Evolutionary conservation across 2,329 filamentous ascomycete genomes (phyloP).

Genomic region (Didymella pomorum): DNA sequence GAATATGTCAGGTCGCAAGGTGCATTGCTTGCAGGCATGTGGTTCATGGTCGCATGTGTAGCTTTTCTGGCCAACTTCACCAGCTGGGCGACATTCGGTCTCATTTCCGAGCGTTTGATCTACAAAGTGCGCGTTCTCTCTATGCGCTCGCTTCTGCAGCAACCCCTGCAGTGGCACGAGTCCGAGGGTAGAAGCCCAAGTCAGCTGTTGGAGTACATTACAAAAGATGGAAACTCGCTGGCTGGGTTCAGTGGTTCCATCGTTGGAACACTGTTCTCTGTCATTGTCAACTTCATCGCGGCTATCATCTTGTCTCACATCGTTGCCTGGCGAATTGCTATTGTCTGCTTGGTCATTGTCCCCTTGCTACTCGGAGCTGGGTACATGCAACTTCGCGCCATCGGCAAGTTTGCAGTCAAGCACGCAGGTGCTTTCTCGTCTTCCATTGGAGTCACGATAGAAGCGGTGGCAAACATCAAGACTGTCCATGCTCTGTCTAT

Average conservation of each 20-base stretch:
- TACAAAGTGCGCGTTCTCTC: constrained; percentile 70
- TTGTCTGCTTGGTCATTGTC: constrained; percentile 74
- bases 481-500: constrained; percentile 61
- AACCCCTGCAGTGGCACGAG: constrained; percentile 76
- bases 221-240: constrained; percentile 71
- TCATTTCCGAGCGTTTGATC: constrained; percentile 69
- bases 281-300: constrained; percentile 71
- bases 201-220: constrained; percentile 71
- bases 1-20: constrained; percentile 60
- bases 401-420: constrained; percentile 66
- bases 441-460: constrained; percentile 61
- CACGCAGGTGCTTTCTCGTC: constrained; percentile 61
- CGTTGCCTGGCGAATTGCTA: constrained; percentile 77
- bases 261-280: constrained; percentile 73
- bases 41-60: constrained; percentile 67
- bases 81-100: constrained; percentile 66
- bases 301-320: constrained; percentile 75
- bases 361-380: constrained; percentile 74
- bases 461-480: constrained; percentile 62
- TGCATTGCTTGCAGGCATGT: constrained; percentile 64
- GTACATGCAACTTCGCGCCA: constrained; percentile 71
- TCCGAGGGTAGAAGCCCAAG: constrained; percentile 68
- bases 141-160: constrained; percentile 70
- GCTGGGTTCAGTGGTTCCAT: constrained; percentile 75
- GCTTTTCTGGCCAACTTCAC: constrained; percentile 69